Evolutionary conservation across 768 basidiomycete genomes (phyloP).

Genomic region (Amanita subjunquillea): DNA sequence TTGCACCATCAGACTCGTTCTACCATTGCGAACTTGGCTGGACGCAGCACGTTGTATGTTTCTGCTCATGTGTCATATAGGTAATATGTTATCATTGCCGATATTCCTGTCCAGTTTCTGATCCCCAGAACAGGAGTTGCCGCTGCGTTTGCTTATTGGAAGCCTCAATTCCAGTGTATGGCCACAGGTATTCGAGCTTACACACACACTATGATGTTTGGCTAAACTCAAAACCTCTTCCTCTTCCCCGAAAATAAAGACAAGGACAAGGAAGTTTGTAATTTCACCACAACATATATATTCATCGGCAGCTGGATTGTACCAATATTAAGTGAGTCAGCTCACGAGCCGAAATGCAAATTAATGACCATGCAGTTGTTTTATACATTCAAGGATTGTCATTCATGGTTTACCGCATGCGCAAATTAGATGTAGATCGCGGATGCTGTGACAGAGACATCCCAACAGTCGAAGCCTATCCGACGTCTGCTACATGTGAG

Average conservation of each 20-base stretch:
- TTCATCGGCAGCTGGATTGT: slow-evolving; percentile 42
- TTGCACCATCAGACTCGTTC: slow-evolving; percentile 26
- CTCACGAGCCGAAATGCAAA: slow-evolving; percentile 4
- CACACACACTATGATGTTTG: neutral
- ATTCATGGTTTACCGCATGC: slow-evolving; percentile 23
- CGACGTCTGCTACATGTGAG: neutral
- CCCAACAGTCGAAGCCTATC: neutral
- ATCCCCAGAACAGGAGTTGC: slow-evolving; percentile 27
- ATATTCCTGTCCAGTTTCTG: neutral
- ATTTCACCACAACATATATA: slow-evolving; percentile 36
- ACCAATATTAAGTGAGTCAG: slow-evolving; percentile 37
- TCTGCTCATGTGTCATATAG: slow-evolving; percentile 33
- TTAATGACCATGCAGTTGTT: slow-evolving; percentile 22
- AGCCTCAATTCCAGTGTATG: slow-evolving; percentile 31
- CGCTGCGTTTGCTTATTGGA: slow-evolving; percentile 29
- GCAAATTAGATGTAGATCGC: slow-evolving; percentile 1
- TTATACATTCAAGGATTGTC: slow-evolving; percentile 32
- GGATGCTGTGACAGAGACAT: neutral
- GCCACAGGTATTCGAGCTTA: slow-evolving; percentile 23
- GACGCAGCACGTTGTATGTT: slow-evolving; percentile 41
- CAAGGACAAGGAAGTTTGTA: slow-evolving; percentile 34
- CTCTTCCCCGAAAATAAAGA: slow-evolving; percentile 14
- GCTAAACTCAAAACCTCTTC: neutral
- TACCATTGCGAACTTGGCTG: slow-evolving; percentile 40
- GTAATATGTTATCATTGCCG: slow-evolving; percentile 17